These are phyloP conservation scores for Rhynchospora pubera DNA, from an alignment of 176 grass and related monocot species.

Conservation along the genomic window DNA sequence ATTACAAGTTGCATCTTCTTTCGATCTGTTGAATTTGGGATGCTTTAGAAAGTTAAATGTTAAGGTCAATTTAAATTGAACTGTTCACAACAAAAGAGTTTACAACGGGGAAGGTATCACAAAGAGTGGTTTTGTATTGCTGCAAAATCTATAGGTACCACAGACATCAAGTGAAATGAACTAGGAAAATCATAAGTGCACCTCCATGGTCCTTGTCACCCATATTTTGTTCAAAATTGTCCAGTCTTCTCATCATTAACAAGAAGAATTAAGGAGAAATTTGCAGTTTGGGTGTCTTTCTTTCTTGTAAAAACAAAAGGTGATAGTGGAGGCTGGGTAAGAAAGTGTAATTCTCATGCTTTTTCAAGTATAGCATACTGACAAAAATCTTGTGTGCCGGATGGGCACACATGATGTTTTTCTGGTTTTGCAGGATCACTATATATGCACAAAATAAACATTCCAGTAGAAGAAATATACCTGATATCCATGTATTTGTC, in stretches of 20 bases:
- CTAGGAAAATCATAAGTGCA: background rate
- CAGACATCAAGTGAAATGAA: no score
- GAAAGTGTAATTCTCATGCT: background rate
- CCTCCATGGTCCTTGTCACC: background rate
- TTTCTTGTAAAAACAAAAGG: background rate
- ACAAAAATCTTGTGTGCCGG: background rate
- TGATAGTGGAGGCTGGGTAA: no score
- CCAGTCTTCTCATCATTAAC: background rate
- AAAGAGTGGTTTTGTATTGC: background rate
- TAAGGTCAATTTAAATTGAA: background rate
- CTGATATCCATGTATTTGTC: slow-evolving; percentile 62
- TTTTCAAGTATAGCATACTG: background rate
- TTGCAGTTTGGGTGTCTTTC: background rate
- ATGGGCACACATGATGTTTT: background rate
- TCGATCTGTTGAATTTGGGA: slow-evolving; percentile 31
- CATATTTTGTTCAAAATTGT: background rate
- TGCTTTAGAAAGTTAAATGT: background rate
- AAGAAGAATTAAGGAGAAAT: background rate
- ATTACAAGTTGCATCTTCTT: slow-evolving; percentile 52
- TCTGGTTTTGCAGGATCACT: slow-evolving; percentile 7
- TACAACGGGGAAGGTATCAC: background rate
- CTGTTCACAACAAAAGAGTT: background rate
- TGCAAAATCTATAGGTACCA: no score
- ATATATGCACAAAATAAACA: background rate
- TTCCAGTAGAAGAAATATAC: slow-evolving; percentile 25